phyloP scores from a whole-genome alignment of 116 monocot species.

The Posidonia oceanica region DNA sequence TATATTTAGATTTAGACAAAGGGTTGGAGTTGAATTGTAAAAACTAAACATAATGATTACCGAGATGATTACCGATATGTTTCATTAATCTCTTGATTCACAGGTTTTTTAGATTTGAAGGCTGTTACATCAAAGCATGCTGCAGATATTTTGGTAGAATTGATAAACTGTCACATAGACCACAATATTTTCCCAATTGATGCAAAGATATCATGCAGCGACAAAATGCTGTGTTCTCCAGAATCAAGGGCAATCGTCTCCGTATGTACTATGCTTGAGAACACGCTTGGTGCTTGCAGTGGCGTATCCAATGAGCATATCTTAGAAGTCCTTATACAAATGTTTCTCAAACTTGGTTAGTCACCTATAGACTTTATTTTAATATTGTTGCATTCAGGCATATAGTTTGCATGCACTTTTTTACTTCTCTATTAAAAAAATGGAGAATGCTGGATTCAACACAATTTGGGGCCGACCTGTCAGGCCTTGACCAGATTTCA shows the following conservation, averaged over 20 bases:
- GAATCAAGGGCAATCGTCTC: constrained; percentile 33
- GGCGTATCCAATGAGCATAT: constrained; percentile 35
- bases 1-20: too few relatives aligned
- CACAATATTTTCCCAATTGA: constrained; percentile 9
- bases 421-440: too few relatives aligned
- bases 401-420: too few relatives aligned
- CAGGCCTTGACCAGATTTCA: too few relatives aligned
- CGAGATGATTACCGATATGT: neutral
- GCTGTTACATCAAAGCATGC: constrained; percentile 28
- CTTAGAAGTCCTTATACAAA: constrained; percentile 43
- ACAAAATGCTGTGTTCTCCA: constrained; percentile 13
- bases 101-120: constrained; percentile 53
- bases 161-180: constrained; percentile 38
- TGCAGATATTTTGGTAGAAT: constrained; percentile 54
- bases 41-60: too few relatives aligned
- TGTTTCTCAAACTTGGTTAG: constrained; percentile 83
- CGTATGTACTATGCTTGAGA: constrained; percentile 40
- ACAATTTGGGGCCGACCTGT: too few relatives aligned
- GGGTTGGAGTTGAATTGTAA: too few relatives aligned
- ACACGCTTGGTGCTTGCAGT: constrained; percentile 25
- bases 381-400: neutral
- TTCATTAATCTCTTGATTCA: constrained; percentile 3
- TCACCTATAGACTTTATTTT: neutral
- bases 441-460: too few relatives aligned
- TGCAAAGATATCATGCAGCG: constrained; percentile 11